A percentile compares a stretch with the other conserved stretches of the same genome.
These are phyloP conservation scores for Myrica gale DNA, from an alignment of 306 rosid genomes.

Conservation along the genomic window DNA sequence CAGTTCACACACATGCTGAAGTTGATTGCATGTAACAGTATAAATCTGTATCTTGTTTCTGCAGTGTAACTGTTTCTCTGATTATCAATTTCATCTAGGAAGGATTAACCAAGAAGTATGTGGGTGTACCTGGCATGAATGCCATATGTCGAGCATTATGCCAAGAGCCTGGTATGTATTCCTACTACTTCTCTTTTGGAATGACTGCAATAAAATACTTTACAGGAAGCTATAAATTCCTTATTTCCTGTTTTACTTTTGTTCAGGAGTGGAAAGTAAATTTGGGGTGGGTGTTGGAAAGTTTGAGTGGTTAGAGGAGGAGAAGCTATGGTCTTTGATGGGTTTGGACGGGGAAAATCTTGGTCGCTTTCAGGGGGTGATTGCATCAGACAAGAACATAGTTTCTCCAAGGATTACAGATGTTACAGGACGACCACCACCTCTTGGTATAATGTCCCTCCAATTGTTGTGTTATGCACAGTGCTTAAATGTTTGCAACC, in stretches of 20 bases:
- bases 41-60: slow-evolving; percentile 14
- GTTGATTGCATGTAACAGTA: neutral
- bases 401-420: slow-evolving; percentile 59
- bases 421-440: slow-evolving; percentile 62
- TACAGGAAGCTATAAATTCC: slow-evolving; percentile 19
- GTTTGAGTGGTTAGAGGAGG: slow-evolving; percentile 71
- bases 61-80: slow-evolving; percentile 30
- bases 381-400: slow-evolving; percentile 81
- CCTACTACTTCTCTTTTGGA: slow-evolving; percentile 24
- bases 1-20: slow-evolving; percentile 20
- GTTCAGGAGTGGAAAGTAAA: slow-evolving; percentile 76
- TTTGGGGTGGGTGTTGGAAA: slow-evolving; percentile 63
- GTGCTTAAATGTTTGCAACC: neutral
- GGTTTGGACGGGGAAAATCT: slow-evolving; percentile 67
- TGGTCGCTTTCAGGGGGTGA: slow-evolving; percentile 77
- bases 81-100: slow-evolving; percentile 56
- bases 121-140: slow-evolving; percentile 97
- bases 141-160: slow-evolving; percentile 80
- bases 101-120: slow-evolving; percentile 59
- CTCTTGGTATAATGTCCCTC: slow-evolving; percentile 61
- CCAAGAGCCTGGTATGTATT: slow-evolving; percentile 61
- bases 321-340: slow-evolving; percentile 65
- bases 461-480: neutral
- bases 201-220: slow-evolving; percentile 21
- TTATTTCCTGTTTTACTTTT: slow-evolving; percentile 15